These are phyloP conservation scores for Clitoria ternatea DNA, from an alignment of 306 rosid species.

Conservation along the genomic window DNA sequence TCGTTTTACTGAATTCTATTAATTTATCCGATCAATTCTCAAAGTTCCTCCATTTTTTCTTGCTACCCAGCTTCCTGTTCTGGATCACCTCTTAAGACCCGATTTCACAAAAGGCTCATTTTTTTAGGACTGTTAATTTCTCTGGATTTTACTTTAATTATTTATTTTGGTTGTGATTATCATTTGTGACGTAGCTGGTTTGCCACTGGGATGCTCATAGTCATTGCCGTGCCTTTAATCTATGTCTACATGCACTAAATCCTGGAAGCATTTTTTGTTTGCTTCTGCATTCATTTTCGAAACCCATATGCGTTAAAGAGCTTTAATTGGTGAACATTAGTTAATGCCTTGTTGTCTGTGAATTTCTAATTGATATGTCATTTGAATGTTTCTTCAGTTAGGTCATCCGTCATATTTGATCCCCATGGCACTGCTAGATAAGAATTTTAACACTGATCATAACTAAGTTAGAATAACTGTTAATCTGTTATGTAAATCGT, in stretches of 20 bases:
- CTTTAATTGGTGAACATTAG: slow-evolving; percentile 8
- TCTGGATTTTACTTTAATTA: neutral
- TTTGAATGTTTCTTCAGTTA: neutral
- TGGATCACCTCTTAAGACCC: slow-evolving; percentile 20
- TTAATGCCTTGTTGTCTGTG: neutral
- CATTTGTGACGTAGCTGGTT: neutral
- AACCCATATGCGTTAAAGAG: neutral
- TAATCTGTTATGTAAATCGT: too few relatives aligned
- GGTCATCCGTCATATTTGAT: neutral
- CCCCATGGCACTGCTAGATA: neutral
- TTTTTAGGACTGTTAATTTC: neutral
- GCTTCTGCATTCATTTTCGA: slow-evolving; percentile 23
- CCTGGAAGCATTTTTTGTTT: neutral
- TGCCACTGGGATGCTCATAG: neutral
- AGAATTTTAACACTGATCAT: slow-evolving; percentile 1
- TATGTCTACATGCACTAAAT: slow-evolving; percentile 18
- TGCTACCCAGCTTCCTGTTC: neutral
- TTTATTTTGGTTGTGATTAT: slow-evolving; percentile 8
- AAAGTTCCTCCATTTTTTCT: neutral
- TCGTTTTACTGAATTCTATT: slow-evolving; percentile 22
- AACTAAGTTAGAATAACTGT: neutral
- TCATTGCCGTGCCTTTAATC: slow-evolving; percentile 1
- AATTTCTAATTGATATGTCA: neutral
- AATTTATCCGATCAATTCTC: slow-evolving; percentile 1
- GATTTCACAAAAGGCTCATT: neutral